Conservation (phyloP, 768 basidiomycete genomes). For the Coprinellus micaceus region DNA sequence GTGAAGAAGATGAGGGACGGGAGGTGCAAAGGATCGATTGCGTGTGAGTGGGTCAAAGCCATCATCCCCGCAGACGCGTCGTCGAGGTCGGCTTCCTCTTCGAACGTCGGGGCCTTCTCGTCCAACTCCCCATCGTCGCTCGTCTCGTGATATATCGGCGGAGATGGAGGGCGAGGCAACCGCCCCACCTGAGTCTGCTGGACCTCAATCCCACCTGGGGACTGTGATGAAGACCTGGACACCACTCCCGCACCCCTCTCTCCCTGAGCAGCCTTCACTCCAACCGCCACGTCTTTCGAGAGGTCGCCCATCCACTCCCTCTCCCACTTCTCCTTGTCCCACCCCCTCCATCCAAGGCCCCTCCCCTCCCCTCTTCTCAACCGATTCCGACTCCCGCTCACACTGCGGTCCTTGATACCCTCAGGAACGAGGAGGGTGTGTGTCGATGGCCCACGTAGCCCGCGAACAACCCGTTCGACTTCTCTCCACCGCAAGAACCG, state of each 20-base stretch:
- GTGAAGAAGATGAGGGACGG: slow-evolving; percentile 62
- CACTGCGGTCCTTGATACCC: slow-evolving; percentile 56
- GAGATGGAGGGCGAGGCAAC: too few species aligned
- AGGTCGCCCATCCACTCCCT: slow-evolving; percentile 57
- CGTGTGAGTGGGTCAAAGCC: slow-evolving; percentile 9
- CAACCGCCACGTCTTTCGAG: slow-evolving; percentile 58
- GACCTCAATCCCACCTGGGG: neutral
- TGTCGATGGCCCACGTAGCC: slow-evolving; percentile 10
- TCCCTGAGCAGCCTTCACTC: slow-evolving; percentile 37
- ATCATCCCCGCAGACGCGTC: neutral
- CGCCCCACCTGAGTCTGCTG: too few species aligned
- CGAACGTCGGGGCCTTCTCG: neutral
- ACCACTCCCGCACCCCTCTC: too few species aligned
- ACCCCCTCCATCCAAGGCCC: slow-evolving; percentile 22
- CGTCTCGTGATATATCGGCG: too few species aligned
- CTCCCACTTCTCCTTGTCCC: slow-evolving; percentile 68
- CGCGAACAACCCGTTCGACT: slow-evolving; percentile 47
- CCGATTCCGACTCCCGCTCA: slow-evolving; percentile 72
- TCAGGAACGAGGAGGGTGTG: slow-evolving; percentile 1
- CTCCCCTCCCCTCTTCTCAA: slow-evolving; percentile 13
- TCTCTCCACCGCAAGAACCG: slow-evolving; percentile 73
- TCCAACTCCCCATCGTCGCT: neutral
- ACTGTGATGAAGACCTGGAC: too few species aligned
- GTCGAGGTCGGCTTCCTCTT: neutral
- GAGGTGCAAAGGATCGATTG: slow-evolving; percentile 64